These are phyloP conservation scores for Nicotiana paniculata DNA, from an alignment of 257 asterid genomes.

Conservation along the genomic window DNA sequence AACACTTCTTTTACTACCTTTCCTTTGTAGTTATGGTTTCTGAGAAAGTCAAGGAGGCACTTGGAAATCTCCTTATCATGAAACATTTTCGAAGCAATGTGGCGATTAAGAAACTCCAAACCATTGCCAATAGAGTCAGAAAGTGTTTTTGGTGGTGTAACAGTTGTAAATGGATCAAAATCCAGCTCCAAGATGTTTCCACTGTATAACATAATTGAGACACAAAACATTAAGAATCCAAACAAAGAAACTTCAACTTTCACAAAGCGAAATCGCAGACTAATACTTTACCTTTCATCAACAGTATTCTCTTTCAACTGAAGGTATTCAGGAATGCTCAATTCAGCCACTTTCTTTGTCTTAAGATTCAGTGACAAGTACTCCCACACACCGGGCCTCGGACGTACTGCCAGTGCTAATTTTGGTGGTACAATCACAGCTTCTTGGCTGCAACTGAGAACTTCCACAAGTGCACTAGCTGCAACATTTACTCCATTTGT, in stretches of 20 bases:
- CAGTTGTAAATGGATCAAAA: slow-evolving; percentile 27
- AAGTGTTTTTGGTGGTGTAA: slow-evolving; percentile 19
- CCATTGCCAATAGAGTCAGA: slow-evolving; percentile 31
- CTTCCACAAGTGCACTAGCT: background rate
- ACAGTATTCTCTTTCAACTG: slow-evolving; percentile 26
- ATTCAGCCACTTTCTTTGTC: slow-evolving; percentile 8
- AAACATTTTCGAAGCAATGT: slow-evolving; percentile 25
- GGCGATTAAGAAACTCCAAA: slow-evolving; percentile 29
- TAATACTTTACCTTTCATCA: slow-evolving; percentile 14
- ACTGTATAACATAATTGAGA: background rate
- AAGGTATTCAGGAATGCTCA: slow-evolving; percentile 23
- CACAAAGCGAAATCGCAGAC: background rate
- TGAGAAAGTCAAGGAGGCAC: slow-evolving; percentile 25
- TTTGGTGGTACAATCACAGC: slow-evolving; percentile 24
- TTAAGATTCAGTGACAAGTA: slow-evolving; percentile 23
- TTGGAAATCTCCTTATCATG: slow-evolving; percentile 15
- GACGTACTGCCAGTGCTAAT: slow-evolving; percentile 32
- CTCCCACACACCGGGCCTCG: slow-evolving; percentile 41
- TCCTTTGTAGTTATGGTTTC: slow-evolving; percentile 24
- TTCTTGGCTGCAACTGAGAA: slow-evolving; percentile 24
- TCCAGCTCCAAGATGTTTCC: slow-evolving; percentile 28
- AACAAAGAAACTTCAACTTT: background rate
- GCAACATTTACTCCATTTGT: slow-evolving; percentile 5
- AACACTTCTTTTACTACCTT: slow-evolving; percentile 2
- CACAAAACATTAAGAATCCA: background rate